Evolutionary conservation across 1,284 basidiomycete species (phyloP).

Genomic region (Cryptococcus amylolentus): DNA sequence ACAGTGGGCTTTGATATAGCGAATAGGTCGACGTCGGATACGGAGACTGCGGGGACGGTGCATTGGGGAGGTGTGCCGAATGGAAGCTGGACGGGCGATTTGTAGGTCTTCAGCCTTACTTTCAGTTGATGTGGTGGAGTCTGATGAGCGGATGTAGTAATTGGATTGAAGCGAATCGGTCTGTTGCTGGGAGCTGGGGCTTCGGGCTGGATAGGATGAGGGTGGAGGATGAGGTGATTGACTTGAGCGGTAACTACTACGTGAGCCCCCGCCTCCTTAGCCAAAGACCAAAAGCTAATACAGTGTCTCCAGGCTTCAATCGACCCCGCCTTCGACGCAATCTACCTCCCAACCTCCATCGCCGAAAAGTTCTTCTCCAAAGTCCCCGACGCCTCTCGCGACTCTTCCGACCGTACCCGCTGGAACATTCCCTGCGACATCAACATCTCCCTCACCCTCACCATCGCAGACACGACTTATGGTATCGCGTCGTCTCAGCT

Average conservation of each 20-base stretch:
- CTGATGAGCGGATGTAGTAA: constrained; percentile 23
- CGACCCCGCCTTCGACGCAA: constrained; percentile 43
- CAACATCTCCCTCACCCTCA: constrained; percentile 33
- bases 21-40: constrained; percentile 4
- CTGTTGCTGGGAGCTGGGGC: constrained; percentile 32
- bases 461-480: constrained; percentile 29
- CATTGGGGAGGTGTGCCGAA: constrained; percentile 46
- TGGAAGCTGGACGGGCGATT: constrained; percentile 28
- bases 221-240: constrained; percentile 23
- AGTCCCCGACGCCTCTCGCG: constrained; percentile 25
- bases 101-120: constrained; percentile 26
- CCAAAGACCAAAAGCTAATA: neutral
- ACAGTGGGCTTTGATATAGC: constrained; percentile 39
- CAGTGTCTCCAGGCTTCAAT: constrained; percentile 24
- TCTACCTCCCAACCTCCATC: constrained; percentile 31
- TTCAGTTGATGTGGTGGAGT: no score
- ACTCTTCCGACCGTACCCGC: constrained; percentile 23
- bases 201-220: constrained; percentile 29
- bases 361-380: constrained; percentile 30
- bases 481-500: constrained; percentile 29
- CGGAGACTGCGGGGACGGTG: constrained; percentile 27
- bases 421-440: constrained; percentile 44
- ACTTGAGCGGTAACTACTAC: constrained; percentile 14
- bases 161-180: constrained; percentile 32
- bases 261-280: constrained; percentile 8